These are phyloP conservation scores for Xylaria telfairii DNA, from an alignment of 495 filamentous ascomycete species.

Conservation along the genomic window DNA sequence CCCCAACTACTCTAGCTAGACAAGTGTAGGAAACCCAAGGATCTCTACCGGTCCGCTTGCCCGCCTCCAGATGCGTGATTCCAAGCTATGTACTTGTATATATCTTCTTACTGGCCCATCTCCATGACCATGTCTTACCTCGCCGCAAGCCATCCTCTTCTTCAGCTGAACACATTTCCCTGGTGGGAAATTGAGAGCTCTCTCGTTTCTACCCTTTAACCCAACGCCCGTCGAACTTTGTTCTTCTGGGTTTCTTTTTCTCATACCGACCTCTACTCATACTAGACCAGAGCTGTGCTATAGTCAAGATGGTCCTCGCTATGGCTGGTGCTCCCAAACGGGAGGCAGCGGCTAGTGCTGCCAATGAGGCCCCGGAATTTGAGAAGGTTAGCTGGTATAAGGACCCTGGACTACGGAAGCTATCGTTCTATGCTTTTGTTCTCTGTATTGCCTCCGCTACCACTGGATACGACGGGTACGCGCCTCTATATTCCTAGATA, in stretches of 20 bases:
- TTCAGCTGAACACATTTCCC: slow-evolving; percentile 8
- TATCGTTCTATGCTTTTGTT: slow-evolving; percentile 63
- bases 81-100: slow-evolving; percentile 31
- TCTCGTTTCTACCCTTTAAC: slow-evolving; percentile 3
- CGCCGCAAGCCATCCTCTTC: slow-evolving; percentile 16
- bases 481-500: neutral
- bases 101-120: slow-evolving; percentile 29
- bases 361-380: slow-evolving; percentile 63
- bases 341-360: slow-evolving; percentile 42
- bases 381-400: slow-evolving; percentile 65
- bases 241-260: slow-evolving; percentile 6
- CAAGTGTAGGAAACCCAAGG: slow-evolving; percentile 21
- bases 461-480: slow-evolving; percentile 70
- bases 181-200: neutral
- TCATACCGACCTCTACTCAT: neutral
- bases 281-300: neutral
- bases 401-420: slow-evolving; percentile 65
- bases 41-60: slow-evolving; percentile 41
- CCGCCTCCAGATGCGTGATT: slow-evolving; percentile 30
- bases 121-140: slow-evolving; percentile 5
- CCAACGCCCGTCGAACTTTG: neutral
- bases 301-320: slow-evolving; percentile 25
- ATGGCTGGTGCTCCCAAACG: slow-evolving; percentile 33
- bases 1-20: slow-evolving; percentile 26
- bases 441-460: slow-evolving; percentile 68